Evolutionary conservation across 1,139 yeast species (phyloP), one percentile per base, ranked within the genome.

Genomic region (Kluyveromyces marxianus): DNA sequence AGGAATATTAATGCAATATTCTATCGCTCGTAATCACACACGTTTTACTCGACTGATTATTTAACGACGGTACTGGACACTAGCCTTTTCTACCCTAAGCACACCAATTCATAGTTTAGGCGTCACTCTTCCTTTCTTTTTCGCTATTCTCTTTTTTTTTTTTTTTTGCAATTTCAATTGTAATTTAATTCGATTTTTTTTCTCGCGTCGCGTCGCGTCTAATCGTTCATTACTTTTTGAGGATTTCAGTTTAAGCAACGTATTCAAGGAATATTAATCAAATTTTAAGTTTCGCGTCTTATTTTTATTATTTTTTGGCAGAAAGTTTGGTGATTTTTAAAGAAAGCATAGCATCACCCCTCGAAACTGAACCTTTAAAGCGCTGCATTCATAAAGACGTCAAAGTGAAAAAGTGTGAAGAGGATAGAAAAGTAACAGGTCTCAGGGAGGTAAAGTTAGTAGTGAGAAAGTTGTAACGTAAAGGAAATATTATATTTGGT

Each of bases 181-280:
- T 14, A 14, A 14, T 14, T 14, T 14, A 14, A 14, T 14, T 14
- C 21, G 21, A 27, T 34, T 33, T 38, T 30, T 31, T 28, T 33
- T 34, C 31, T 40, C 43, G 43, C 43, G 43, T 40, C 43, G 43
- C 43, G 43, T 36, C 39, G 10, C 34, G 14, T 38, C 41, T 24
- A 14, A 14, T 14, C 21, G 21, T 14, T 14, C 33, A 35, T 26
- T 37, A 37, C 25, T 39, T 33, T 39, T 39, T 39, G 36, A 25
- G 36, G 32, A 34, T 40, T 40, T 21, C 21, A 21, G 35, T 14
- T 14, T 14, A 14, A 14, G 21, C 21, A 14, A 14, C 21, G 21
- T 14, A 14, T 14, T 14, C 21, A 14, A 14, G 21, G 21, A 14
- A 14, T 14, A 14, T 14, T 14, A 24, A 25, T n/a, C 30, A 32